Evolutionary conservation across 2,329 filamentous ascomycete genomes (phyloP).

Genomic region (Botrytis paeoniae): DNA sequence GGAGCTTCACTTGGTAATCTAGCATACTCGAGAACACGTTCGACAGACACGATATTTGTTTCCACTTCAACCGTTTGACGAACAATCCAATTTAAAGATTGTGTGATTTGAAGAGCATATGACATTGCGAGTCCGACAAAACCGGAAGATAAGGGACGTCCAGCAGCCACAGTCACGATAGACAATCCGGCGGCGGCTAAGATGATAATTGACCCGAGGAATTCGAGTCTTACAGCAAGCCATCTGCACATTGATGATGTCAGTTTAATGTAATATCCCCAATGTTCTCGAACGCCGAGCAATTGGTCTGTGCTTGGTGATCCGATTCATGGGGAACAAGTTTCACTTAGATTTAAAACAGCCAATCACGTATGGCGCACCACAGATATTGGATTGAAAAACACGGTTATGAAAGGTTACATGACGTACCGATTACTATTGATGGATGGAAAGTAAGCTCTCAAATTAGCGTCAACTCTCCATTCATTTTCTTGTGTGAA

Average conservation of each 20-base stretch:
- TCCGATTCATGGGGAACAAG: background rate
- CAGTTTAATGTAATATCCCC: background rate
- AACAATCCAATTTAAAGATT: slow-evolving; percentile 98
- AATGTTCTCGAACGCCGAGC: background rate
- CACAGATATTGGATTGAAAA: background rate
- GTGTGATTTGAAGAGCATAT: slow-evolving; percentile 94
- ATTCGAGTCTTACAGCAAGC: slow-evolving; percentile 92
- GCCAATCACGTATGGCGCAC: background rate
- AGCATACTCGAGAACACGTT: slow-evolving; percentile 95
- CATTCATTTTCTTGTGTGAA: slow-evolving; percentile 95
- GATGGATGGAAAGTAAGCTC: slow-evolving; percentile 93
- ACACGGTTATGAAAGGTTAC: background rate
- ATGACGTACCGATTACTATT: slow-evolving; percentile 55
- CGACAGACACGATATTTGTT: slow-evolving; percentile 99
- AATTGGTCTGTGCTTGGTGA: slow-evolving; percentile 10
- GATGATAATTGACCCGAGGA: slow-evolving; percentile 93
- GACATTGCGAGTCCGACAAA: slow-evolving; percentile 93
- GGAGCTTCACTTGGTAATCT: slow-evolving; percentile 87
- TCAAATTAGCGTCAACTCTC: slow-evolving; percentile 91
- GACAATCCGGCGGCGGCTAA: slow-evolving; percentile 78
- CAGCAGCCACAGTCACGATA: slow-evolving; percentile 72
- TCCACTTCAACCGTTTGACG: slow-evolving; percentile 99
- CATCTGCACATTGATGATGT: slow-evolving; percentile 55
- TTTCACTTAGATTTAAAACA: slow-evolving; percentile 1
- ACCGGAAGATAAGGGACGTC: slow-evolving; percentile 64